phyloP scores from a whole-genome alignment of 2,329 filamentous ascomycete species.

The Phyllosticta paracitricarpa region DNA sequence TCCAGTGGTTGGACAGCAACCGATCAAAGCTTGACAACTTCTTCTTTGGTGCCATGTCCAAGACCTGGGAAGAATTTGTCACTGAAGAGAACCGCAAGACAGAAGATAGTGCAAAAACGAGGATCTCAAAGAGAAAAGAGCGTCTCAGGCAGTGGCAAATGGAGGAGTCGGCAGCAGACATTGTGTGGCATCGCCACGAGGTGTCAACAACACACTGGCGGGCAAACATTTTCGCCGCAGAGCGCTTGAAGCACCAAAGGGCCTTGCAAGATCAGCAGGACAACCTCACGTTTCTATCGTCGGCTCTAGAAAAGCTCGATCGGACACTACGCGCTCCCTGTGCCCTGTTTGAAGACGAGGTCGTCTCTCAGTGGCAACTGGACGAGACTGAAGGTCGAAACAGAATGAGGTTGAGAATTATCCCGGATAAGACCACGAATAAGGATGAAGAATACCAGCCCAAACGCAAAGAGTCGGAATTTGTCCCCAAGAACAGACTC shows the following conservation, averaged over 20 bases:
- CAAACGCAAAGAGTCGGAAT: conserved; percentile 60
- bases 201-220: conserved; percentile 84
- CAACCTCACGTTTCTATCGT: conserved; percentile 66
- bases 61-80: conserved; percentile 82
- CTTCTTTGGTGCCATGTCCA: conserved; percentile 73
- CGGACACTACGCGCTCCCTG: conserved; percentile 68
- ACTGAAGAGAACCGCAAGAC: conserved; percentile 70
- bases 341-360: conserved; percentile 62
- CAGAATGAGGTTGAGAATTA: conserved; percentile 79
- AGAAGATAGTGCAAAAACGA: conserved; percentile 60
- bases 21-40: conserved; percentile 67
- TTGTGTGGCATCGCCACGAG: conserved; percentile 70
- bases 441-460: conserved; percentile 70
- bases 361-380: conserved; percentile 71
- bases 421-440: conserved; percentile 59
- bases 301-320: conserved; percentile 69
- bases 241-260: conserved; percentile 84
- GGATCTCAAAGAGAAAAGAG: conserved; percentile 69
- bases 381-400: conserved; percentile 94
- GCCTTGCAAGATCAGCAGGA: conserved; percentile 89
- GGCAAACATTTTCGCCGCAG: conserved; percentile 87
- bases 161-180: conserved; percentile 59
- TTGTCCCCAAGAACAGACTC: conserved; percentile 33
- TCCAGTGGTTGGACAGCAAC: conserved; percentile 80
- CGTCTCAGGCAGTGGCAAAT: conserved; percentile 70